Evolutionary conservation across 2,329 filamentous ascomycete species (phyloP), one percentile per base, ranked within the genome.

Genomic region (Pseudocercospora vitis): DNA sequence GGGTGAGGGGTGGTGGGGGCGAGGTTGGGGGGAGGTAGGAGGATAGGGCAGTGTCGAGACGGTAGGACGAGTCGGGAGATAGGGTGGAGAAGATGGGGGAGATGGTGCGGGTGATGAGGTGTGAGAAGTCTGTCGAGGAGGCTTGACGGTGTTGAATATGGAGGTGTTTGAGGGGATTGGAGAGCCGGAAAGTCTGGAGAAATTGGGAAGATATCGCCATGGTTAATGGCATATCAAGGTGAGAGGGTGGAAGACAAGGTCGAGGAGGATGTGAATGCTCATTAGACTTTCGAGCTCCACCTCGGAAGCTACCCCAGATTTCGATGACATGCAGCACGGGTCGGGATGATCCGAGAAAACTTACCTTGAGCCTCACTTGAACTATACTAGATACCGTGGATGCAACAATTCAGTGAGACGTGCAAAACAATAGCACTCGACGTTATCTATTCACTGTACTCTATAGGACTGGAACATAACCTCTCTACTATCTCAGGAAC

Each of bases 81-180:
- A 87, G 71, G 63, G 81, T 78, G 62, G 85, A 82, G 65, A 77
- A 76, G 51, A 76, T 71, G 42, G 76, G 68, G 1, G 76, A 75
- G 42, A 80, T 73, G 45, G 68, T 70, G 56, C 81, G 79, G 48
- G 68, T 62, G 56, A 73, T 69, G 45, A 79, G 65, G 48, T 69
- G 65, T 49, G 71, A 59, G 53, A 73, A 68, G 53, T 45, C 42
- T 16, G 11, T n/a, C 18, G 6, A 8, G 42, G 18, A 45, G 23
- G n/a, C n/a, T 16, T 31, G 42, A 24, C 42, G 24, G 37, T 21
- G 19, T 24, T 42, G 37, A 4, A 11, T 9, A 7, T 29, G 28
- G 28, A 12, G 28, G 7, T 42, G 37, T 6, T 42, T 26, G 21
- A 42, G 21, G 19, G 9, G 3, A 12, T 26, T 18, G 8, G 4